Percentiles rank a stretch among this genome's conserved stretches.
phyloP scores from a whole-genome alignment of 192 early-diverging fungal species.

The Diversispora eburnea region DNA sequence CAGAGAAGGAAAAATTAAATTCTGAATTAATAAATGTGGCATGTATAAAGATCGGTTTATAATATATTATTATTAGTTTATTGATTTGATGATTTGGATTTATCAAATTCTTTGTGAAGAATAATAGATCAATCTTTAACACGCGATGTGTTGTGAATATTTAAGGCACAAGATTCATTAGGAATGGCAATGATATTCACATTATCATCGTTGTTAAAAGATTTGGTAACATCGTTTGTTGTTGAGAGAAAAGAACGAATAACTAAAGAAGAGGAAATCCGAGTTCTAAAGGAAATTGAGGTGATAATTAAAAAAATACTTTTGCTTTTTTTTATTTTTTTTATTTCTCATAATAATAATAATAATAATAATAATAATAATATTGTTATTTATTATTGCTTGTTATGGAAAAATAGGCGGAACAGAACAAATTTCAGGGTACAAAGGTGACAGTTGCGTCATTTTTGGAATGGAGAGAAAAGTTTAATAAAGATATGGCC shows the following conservation, averaged over 20 bases:
- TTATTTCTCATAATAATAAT: not conserved
- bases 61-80: constrained; percentile 5
- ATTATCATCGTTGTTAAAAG: constrained; percentile 73
- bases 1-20: constrained; percentile 37
- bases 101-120: not conserved
- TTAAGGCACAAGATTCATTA: constrained; percentile 64
- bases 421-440: constrained; percentile 72
- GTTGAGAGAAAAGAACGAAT: constrained; percentile 47
- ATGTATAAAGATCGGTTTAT: not conserved
- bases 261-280: constrained; percentile 46
- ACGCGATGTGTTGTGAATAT: not conserved
- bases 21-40: constrained; percentile 29
- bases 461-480: constrained; percentile 75
- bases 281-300: constrained; percentile 61
- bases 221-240: constrained; percentile 62
- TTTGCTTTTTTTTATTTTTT: not conserved
- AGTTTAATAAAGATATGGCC: constrained; percentile 73
- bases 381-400: too few relatives aligned
- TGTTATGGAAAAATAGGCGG: constrained; percentile 47
- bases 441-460: constrained; percentile 75
- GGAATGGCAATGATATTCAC: constrained; percentile 94
- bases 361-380: too few relatives aligned
- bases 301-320: constrained; percentile 22
- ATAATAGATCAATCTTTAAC: not conserved
- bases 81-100: not conserved